Evolutionary conservation across 1,284 basidiomycete genomes (phyloP).

Genomic region (Rhodotorula glutinis): DNA sequence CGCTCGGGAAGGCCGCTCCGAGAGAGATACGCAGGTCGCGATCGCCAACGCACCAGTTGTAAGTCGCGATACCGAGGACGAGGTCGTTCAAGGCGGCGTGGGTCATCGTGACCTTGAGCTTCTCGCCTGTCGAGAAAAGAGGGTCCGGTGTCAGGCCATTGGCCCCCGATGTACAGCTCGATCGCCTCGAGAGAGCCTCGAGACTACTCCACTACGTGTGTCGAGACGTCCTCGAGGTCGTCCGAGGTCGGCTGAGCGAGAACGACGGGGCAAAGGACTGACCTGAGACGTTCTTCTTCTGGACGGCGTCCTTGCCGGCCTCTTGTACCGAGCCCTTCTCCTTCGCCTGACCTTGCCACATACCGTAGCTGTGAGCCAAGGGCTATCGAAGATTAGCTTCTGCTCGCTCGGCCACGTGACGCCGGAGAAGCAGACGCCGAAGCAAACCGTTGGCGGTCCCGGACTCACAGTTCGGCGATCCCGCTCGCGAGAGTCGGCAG

Average conservation of each 20-base stretch:
- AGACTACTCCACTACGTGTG: too few species aligned
- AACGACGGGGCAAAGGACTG: background rate
- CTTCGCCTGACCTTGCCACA: constrained; percentile 42
- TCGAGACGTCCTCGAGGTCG: too few species aligned
- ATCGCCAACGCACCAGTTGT: constrained; percentile 43
- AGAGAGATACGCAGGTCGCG: too few species aligned
- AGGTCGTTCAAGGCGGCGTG: constrained; percentile 46
- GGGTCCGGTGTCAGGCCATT: too few species aligned
- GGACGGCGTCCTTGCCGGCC: constrained; percentile 39
- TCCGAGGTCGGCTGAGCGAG: background rate
- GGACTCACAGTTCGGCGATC: constrained; percentile 39
- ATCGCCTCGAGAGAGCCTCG: too few species aligned
- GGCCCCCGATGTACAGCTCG: too few species aligned
- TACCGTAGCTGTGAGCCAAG: constrained; percentile 34
- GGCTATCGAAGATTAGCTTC: background rate
- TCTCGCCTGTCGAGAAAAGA: constrained; percentile 25
- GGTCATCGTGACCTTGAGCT: constrained; percentile 45
- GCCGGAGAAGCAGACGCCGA: too few species aligned
- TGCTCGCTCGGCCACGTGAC: too few species aligned
- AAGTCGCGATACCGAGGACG: constrained; percentile 44
- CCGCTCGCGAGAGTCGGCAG: constrained; percentile 45
- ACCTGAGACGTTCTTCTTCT: constrained; percentile 41
- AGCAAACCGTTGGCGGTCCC: accelerated
- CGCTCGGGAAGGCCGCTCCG: too few species aligned
- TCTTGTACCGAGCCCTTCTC: constrained; percentile 39